Percentiles rank a stretch among this genome's conserved stretches.
These are phyloP conservation scores for Clonostachys solani DNA, from an alignment of 2,329 filamentous ascomycete species.

Conservation along the genomic window DNA sequence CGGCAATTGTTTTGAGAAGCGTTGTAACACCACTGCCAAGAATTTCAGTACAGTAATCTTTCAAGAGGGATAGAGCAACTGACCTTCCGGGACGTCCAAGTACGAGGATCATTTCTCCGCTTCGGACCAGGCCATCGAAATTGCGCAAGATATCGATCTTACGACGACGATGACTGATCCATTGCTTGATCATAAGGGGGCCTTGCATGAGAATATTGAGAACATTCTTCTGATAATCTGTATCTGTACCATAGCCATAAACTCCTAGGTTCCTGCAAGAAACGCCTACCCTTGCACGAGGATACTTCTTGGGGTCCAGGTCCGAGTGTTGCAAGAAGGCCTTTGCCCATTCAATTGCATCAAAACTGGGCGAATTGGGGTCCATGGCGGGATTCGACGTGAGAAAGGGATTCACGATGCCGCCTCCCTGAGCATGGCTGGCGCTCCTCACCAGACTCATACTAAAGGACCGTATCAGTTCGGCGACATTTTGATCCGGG, in stretches of 20 bases:
- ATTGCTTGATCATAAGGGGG: neutral
- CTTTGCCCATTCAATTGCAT: conserved; percentile 54
- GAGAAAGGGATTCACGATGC: neutral
- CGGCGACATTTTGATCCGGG: neutral
- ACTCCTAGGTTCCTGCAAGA: conserved; percentile 48
- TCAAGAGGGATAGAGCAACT: conserved; percentile 83
- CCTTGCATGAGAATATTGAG: neutral
- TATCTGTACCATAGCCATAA: conserved; percentile 38
- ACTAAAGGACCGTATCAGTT: neutral
- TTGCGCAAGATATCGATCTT: conserved; percentile 63
- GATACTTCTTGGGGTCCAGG: conserved; percentile 47
- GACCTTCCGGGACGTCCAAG: conserved; percentile 54
- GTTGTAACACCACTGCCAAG: conserved; percentile 52
- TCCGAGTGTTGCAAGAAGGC: conserved; percentile 47
- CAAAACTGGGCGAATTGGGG: conserved; percentile 48
- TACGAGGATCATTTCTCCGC: conserved; percentile 17
- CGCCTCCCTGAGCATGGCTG: neutral
- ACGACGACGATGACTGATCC: neutral
- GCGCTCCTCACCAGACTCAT: neutral
- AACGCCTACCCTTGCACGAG: conserved; percentile 51
- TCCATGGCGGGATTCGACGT: conserved; percentile 44
- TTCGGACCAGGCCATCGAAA: conserved; percentile 64
- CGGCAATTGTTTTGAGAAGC: conserved; percentile 46
- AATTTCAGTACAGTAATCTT: conserved; percentile 52
- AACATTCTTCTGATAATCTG: conserved; percentile 38